Conservation (phyloP, 805 yeast genomes). For the Hermanozyma aechmeae region DNA sequence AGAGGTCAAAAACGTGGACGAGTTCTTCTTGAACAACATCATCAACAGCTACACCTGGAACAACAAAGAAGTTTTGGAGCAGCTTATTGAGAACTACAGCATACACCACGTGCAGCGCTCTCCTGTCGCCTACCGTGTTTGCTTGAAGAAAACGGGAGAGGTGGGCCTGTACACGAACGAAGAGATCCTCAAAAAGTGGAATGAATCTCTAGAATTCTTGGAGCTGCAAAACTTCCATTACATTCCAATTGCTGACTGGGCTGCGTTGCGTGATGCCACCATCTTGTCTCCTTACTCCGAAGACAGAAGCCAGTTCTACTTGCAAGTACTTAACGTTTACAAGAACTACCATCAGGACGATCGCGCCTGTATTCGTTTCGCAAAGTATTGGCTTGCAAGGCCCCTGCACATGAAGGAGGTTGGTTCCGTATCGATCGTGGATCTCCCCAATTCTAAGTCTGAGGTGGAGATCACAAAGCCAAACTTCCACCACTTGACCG, state of each 20-base stretch:
- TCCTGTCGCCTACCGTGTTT: constrained; percentile 63
- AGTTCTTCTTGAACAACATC: constrained; percentile 73
- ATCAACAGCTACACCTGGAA: constrained; percentile 63
- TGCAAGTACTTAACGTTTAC: constrained; percentile 11
- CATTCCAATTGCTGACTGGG: constrained; percentile 81
- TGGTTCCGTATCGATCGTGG: constrained; percentile 14
- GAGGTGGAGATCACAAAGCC: constrained; percentile 15
- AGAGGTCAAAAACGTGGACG: constrained; percentile 54
- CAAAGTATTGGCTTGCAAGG: constrained; percentile 21
- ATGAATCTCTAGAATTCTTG: constrained; percentile 34
- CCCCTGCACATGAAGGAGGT: constrained; percentile 14
- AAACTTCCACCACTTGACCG: constrained; percentile 14
- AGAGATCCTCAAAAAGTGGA: constrained; percentile 53
- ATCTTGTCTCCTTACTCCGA: constrained; percentile 32
- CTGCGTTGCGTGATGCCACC: constrained; percentile 73
- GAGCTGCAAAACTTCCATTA: constrained; percentile 49
- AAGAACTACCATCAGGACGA: constrained; percentile 32
- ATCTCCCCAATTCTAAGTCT: constrained; percentile 8
- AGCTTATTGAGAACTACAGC: constrained; percentile 50
- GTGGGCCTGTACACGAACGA: constrained; percentile 40
- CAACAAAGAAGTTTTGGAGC: constrained; percentile 54
- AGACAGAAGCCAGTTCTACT: constrained; percentile 30
- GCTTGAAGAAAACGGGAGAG: constrained; percentile 63
- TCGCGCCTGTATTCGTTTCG: constrained; percentile 18
- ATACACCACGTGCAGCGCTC: constrained; percentile 51